Conservation (phyloP, 257 asterid species). For the Jacaranda mimosifolia region DNA sequence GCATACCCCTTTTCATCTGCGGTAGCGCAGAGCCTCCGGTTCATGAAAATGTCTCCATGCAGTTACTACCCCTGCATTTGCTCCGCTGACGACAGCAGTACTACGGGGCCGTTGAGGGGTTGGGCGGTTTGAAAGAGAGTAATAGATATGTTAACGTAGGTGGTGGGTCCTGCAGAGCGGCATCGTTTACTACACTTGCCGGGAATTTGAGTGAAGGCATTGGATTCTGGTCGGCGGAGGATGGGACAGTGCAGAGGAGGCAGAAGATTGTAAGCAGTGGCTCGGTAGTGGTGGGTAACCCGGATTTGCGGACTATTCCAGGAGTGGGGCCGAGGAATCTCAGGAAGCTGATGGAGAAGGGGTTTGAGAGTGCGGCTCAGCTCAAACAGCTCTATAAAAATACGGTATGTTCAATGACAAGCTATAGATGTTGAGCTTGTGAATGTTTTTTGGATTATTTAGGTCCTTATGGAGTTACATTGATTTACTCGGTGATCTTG, state of each 20-base stretch:
- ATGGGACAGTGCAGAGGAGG: slow-evolving; percentile 60
- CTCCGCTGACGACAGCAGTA: slow-evolving; percentile 34
- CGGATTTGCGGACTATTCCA: slow-evolving; percentile 88
- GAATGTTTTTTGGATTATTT: too few species aligned
- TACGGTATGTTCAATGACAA: too few species aligned
- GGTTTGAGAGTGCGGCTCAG: too few species aligned
- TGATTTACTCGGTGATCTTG: too few species aligned
- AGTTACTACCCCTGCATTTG: slow-evolving; percentile 54
- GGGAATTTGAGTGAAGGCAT: slow-evolving; percentile 36
- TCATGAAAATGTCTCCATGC: slow-evolving; percentile 15
- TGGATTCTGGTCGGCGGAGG: slow-evolving; percentile 34
- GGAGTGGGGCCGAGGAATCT: too few species aligned
- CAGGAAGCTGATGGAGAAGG: too few species aligned
- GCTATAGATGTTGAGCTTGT: slow-evolving; percentile 87
- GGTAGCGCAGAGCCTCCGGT: slow-evolving; percentile 26
- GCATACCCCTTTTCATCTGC: too few species aligned
- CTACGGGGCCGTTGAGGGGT: slow-evolving; percentile 49
- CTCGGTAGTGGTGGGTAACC: slow-evolving; percentile 44
- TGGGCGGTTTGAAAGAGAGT: slow-evolving; percentile 60
- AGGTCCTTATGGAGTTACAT: too few species aligned
- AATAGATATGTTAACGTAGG: slow-evolving; percentile 6
- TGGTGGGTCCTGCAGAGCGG: slow-evolving; percentile 44
- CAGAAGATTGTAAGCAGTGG: slow-evolving; percentile 53
- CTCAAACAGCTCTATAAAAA: too few species aligned
- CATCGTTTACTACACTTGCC: slow-evolving; percentile 61